Evolutionary conservation across 1,284 basidiomycete genomes (phyloP).

Genomic region (Sanghuangporus baumii): DNA sequence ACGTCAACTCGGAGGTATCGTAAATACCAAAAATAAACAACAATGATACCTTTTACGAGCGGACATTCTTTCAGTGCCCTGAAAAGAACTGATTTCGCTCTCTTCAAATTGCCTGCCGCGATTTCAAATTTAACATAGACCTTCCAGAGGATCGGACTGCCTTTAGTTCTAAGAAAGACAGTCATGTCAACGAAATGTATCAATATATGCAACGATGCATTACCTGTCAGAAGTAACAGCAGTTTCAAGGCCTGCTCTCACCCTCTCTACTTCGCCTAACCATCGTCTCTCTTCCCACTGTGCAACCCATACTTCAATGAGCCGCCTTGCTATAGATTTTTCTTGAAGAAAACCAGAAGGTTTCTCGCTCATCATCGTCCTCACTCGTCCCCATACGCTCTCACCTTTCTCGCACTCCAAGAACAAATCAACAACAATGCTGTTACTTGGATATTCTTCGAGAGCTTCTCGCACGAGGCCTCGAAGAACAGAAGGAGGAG

Average conservation of each 20-base stretch:
- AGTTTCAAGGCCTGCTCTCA: conserved; percentile 52
- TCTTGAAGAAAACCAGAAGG: conserved; percentile 28
- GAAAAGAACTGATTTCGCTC: conserved; percentile 76
- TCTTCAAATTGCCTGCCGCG: conserved; percentile 47
- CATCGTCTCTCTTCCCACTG: conserved; percentile 72
- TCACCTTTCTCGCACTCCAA: conserved; percentile 74
- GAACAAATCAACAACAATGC: conserved; percentile 69
- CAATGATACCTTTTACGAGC: conserved; percentile 61
- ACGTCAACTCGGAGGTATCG: conserved; percentile 16
- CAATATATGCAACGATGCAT: conserved; percentile 1
- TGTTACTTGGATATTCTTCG: conserved; percentile 63
- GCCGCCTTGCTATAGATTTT: conserved; percentile 53
- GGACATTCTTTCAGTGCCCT: conserved; percentile 82
- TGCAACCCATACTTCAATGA: conserved; percentile 69
- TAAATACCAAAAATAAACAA: neutral
- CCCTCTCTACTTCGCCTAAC: conserved; percentile 64
- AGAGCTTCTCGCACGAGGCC: conserved; percentile 53
- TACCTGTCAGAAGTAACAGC: conserved; percentile 64
- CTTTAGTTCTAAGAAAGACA: conserved; percentile 49
- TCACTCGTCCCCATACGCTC: conserved; percentile 65
- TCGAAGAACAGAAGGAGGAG: conserved; percentile 55
- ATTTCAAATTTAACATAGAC: conserved; percentile 83
- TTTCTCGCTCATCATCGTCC: conserved; percentile 45
- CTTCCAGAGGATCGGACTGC: conserved; percentile 70
- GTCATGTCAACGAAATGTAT: neutral